phyloP scores from a whole-genome alignment of 2,329 filamentous ascomycete genomes.

The Cladosporium halotolerans region DNA sequence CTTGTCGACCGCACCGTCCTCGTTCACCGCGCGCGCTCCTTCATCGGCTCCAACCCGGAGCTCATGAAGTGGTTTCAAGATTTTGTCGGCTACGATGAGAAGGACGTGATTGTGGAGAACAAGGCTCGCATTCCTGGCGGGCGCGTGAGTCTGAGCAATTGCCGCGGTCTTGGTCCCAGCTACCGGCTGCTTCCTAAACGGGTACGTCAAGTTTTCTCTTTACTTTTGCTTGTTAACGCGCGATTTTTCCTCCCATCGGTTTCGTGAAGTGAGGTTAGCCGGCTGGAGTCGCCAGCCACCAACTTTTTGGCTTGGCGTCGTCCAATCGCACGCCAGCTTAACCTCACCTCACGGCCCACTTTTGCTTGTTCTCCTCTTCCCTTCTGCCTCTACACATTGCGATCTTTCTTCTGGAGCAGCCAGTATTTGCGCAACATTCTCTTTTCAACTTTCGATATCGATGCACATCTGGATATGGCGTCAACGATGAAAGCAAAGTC shows the following conservation, averaged over 20 bases:
- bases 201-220: conserved; percentile 34
- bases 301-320: background rate
- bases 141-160: conserved; percentile 89
- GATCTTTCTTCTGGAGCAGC: too few relatives aligned
- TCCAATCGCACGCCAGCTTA: background rate
- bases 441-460: too few relatives aligned
- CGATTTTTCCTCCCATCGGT: background rate
- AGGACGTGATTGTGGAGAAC: conserved; percentile 74
- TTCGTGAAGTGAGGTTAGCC: background rate
- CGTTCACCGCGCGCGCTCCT: conserved; percentile 73
- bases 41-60: conserved; percentile 82
- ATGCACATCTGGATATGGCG: too few relatives aligned
- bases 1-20: conserved; percentile 81
- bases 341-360: background rate
- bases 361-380: too few relatives aligned
- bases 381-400: too few relatives aligned
- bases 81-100: conserved; percentile 71
- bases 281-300: background rate
- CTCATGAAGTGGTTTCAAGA: conserved; percentile 82
- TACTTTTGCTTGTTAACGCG: background rate
- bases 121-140: conserved; percentile 68
- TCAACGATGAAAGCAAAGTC: too few relatives aligned
- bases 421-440: too few relatives aligned
- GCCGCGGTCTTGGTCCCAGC: conserved; percentile 88
- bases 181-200: conserved; percentile 87